Evolutionary conservation across 2,329 filamentous ascomycete genomes (phyloP).

Genomic region (Coniella lustricola): DNA sequence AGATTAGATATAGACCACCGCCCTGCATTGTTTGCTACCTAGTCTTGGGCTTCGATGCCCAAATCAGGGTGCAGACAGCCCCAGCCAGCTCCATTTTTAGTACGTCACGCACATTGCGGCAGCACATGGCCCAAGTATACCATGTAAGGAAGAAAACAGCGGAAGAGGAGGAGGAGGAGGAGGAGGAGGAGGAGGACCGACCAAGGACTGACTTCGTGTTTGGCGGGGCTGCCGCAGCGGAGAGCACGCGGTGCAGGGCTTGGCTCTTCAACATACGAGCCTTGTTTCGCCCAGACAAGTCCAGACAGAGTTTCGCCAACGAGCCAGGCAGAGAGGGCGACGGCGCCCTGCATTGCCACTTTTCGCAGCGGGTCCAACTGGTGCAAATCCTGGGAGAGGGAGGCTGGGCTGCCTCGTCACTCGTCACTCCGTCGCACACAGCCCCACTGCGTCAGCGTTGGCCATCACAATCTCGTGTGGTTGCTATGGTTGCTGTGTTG

Average conservation of each 20-base stretch:
- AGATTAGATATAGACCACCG: too few species aligned
- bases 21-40: too few species aligned
- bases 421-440: background rate
- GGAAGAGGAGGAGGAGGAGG: background rate
- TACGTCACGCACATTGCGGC: slow-evolving; percentile 4
- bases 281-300: background rate
- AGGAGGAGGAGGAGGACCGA: background rate
- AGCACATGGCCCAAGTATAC: background rate
- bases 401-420: slow-evolving; percentile 1
- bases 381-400: background rate
- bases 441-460: background rate
- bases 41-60: too few species aligned
- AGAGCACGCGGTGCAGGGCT: slow-evolving; percentile 1
- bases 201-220: slow-evolving; percentile 2
- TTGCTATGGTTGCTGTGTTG: too few species aligned
- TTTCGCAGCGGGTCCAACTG: background rate
- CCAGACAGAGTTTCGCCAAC: background rate
- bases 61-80: slow-evolving; percentile 1
- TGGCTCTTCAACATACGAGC: background rate
- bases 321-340: too few species aligned
- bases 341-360: background rate
- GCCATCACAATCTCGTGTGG: background rate
- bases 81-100: slow-evolving; percentile 12
- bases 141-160: too few species aligned
- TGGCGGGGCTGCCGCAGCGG: slow-evolving; percentile 6